phyloP scores from a whole-genome alignment of 345 rosid genomes.

The Acer campestre region DNA sequence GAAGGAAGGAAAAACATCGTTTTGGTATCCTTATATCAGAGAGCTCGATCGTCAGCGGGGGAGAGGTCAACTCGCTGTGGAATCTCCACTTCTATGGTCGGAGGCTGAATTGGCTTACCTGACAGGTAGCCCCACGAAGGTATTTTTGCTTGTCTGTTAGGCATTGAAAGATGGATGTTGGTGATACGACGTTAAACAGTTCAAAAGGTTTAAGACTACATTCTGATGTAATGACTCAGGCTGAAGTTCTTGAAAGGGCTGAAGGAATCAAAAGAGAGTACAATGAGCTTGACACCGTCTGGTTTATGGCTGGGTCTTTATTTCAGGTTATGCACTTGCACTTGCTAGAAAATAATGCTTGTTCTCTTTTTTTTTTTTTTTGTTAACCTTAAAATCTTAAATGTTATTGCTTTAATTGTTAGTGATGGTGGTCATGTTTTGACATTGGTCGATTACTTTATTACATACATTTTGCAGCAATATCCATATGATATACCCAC shows the following conservation, averaged over 20 bases:
- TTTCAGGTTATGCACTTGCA: constrained; percentile 67
- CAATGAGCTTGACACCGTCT: constrained; percentile 92
- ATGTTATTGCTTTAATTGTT: constrained; percentile 4
- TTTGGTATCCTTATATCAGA: constrained; percentile 92
- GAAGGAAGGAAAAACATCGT: constrained; percentile 92
- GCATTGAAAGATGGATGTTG: constrained; percentile 4
- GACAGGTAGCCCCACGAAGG: constrained; percentile 96
- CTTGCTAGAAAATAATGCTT: neutral
- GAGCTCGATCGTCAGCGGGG: constrained; percentile 99
- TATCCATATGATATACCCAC: constrained; percentile 97
- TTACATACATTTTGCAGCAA: constrained; percentile 63
- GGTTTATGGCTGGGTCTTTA: constrained; percentile 99
- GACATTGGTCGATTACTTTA: constrained; percentile 13
- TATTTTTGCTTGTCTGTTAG: constrained; percentile 20
- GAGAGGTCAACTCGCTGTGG: constrained; percentile 89
- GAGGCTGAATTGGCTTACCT: constrained; percentile 82
- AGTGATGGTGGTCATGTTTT: constrained; percentile 5
- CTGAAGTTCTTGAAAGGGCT: constrained; percentile 84
- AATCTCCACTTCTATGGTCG: constrained; percentile 94
- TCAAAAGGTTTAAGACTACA: constrained; percentile 22
- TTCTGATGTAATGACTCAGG: constrained; percentile 49
- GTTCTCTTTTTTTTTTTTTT: neutral
- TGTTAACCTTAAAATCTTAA: constrained; percentile 1
- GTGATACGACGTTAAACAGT: neutral
- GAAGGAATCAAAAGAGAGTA: constrained; percentile 94